Evolutionary conservation across 805 yeast species (phyloP), one percentile per base, ranked within the genome.

Genomic region (Kazachstania taianensis): DNA sequence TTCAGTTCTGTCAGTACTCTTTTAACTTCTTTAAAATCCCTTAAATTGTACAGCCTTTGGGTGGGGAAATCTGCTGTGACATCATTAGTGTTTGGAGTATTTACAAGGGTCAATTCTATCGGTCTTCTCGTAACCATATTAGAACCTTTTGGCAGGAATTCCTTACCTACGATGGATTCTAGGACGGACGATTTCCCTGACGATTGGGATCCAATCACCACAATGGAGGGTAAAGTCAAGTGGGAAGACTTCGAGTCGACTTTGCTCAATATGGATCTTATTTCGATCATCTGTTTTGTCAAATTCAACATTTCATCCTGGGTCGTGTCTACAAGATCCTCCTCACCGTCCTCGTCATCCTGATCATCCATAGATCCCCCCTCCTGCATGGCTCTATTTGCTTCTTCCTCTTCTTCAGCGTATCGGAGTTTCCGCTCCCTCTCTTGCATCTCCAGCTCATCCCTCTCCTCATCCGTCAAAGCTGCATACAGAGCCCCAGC

Each of bases 81-180:
- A 5, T 87, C 80, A 2, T 86, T 85, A 1, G 76, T 49, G 28
- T 68, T 68, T n/a, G 94, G 87, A 3, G 94, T 75, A 53, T 92
- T 87, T 7, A 92, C 79, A 33, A 92, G 66, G 0, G 98, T 94
- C 44, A 92, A 68, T 62, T 92, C 99, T 32, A 92, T 89, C 2
- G 99, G 99, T 49, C 98, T 72, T 57, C 97, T 74, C 0, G 99
- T 92, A 23, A 94, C 98, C 98, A 92, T 94, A 55, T 94, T 92
- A 28, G 84, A 75, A 22, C 99, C 99, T 59, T 92, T 92, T 24
- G 99, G 99, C 39, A 92, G 64, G 48, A 92, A 92, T 55, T 92
- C 96, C 48, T 83, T 94, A n/a, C 99, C 99, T 5, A 92, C 99
- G 39, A 92, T 82, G 5, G 96, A 75, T 57, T 92, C 98, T 32